These are phyloP conservation scores for Taphrina flavorubra DNA, from an alignment of 1,139 yeast species.

Conservation along the genomic window DNA sequence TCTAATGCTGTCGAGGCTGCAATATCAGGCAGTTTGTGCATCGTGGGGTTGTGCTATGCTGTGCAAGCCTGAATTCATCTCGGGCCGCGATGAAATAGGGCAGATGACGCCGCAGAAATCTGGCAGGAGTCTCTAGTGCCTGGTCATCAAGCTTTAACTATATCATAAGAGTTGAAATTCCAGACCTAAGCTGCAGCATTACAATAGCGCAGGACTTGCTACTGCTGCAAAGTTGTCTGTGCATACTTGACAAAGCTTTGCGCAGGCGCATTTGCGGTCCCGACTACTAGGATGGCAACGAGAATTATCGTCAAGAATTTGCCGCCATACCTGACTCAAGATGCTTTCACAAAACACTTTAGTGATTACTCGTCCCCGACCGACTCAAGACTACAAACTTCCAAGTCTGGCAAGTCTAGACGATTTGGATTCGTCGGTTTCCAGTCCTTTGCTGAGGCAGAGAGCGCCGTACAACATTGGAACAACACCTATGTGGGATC, in stretches of 20 bases:
- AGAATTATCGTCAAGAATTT: conserved; percentile 94
- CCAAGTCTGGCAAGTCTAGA: conserved; percentile 79
- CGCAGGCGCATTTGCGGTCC: not conserved
- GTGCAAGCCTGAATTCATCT: not conserved
- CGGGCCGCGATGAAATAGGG: not conserved
- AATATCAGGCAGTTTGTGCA: too few relatives aligned
- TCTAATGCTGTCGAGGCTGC: too few relatives aligned
- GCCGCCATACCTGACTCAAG: conserved; percentile 81
- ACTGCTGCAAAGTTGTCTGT: too few relatives aligned
- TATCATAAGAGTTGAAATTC: too few relatives aligned
- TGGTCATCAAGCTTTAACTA: not conserved
- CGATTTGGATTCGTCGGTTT: conserved; percentile 93
- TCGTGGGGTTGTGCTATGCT: too few relatives aligned
- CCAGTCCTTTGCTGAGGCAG: conserved; percentile 73
- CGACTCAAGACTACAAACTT: conserved; percentile 83
- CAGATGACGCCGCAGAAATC: not conserved
- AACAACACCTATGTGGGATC: conserved; percentile 83
- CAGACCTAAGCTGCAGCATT: too few relatives aligned
- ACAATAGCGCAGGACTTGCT: too few relatives aligned
- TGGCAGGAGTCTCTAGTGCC: not conserved
- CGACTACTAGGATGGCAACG: conserved; percentile 50
- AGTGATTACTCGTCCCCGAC: conserved; percentile 67
- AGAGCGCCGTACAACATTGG: conserved; percentile 74
- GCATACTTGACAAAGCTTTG: not conserved
- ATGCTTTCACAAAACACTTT: conserved; percentile 72